Conservation (phyloP, 2,329 filamentous ascomycete genomes). For the Magnaporthiopsis poae region DNA sequence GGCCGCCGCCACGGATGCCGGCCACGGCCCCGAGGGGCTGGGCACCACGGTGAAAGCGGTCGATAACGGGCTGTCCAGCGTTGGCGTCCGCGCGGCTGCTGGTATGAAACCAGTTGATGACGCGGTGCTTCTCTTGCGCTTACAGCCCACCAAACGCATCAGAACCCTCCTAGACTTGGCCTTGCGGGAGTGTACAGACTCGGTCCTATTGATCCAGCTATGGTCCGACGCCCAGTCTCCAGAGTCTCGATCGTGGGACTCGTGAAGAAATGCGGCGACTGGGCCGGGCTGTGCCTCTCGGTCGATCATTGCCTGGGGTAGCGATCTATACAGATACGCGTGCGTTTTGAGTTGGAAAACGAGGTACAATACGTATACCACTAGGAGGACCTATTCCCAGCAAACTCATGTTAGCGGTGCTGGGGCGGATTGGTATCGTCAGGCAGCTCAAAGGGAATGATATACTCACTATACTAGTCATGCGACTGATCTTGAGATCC, state of each 20-base stretch:
- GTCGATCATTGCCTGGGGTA: slow-evolving; percentile 84
- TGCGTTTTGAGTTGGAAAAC: slow-evolving; percentile 88
- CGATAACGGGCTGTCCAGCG: neutral
- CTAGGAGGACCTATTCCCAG: slow-evolving; percentile 51
- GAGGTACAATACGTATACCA: slow-evolving; percentile 76
- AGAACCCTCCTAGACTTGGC: slow-evolving; percentile 69
- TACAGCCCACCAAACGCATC: slow-evolving; percentile 61
- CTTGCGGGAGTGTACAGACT: slow-evolving; percentile 47
- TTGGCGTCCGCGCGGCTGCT: neutral
- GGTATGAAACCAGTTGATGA: slow-evolving; percentile 39
- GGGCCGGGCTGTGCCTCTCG: slow-evolving; percentile 82
- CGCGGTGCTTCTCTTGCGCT: slow-evolving; percentile 66
- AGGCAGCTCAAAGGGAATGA: neutral
- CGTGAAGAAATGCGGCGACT: slow-evolving; percentile 70
- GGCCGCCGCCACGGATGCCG: neutral
- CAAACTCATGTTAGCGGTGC: neutral
- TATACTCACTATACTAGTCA: slow-evolving; percentile 67
- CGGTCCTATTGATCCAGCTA: slow-evolving; percentile 14
- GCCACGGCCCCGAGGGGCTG: neutral
- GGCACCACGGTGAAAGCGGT: neutral
- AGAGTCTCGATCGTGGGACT: slow-evolving; percentile 30
- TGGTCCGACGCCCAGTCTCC: neutral
- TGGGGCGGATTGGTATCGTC: too few relatives aligned
- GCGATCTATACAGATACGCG: slow-evolving; percentile 84
- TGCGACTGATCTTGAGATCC: slow-evolving; percentile 77